Conservation (phyloP, 2,329 filamentous ascomycete species). For the Ophiobolus disseminans region DNA sequence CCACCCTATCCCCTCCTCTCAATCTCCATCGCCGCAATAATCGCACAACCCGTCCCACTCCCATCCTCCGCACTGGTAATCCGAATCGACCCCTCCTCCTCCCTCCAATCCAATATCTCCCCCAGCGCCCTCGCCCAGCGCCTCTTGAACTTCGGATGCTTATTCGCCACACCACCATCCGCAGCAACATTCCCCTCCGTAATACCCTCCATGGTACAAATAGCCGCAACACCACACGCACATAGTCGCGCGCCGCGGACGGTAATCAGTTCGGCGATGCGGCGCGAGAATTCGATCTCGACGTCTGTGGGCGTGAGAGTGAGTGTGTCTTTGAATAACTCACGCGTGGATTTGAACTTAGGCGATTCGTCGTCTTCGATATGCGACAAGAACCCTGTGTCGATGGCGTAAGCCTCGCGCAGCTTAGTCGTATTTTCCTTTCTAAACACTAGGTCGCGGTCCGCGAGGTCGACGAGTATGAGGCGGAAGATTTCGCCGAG, state of each 20-base stretch:
- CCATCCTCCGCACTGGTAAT: constrained; percentile 53
- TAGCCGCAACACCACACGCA: constrained; percentile 49
- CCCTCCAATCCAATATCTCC: constrained; percentile 48
- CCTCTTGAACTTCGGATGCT: constrained; percentile 51
- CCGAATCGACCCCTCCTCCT: constrained; percentile 37
- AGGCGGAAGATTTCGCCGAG: constrained; percentile 56
- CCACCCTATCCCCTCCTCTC: constrained; percentile 16
- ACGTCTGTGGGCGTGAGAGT: constrained; percentile 23
- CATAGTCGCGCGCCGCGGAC: constrained; percentile 46
- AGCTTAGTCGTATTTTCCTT: constrained; percentile 77
- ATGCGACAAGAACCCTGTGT: constrained; percentile 86
- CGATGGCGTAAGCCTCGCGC: constrained; percentile 80
- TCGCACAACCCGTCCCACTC: constrained; percentile 49
- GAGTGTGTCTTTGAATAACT: constrained; percentile 31
- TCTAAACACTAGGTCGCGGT: constrained; percentile 77
- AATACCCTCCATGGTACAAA: constrained; percentile 44
- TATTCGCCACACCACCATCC: constrained; percentile 51
- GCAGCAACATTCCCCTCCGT: constrained; percentile 46
- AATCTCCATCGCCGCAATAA: constrained; percentile 44
- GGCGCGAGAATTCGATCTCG: constrained; percentile 37
- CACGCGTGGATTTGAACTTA: constrained; percentile 23
- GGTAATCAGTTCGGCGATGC: constrained; percentile 42
- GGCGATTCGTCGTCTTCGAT: constrained; percentile 70
- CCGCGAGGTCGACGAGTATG: constrained; percentile 62
- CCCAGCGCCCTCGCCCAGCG: constrained; percentile 51